Evolutionary conservation across 164 flowering plant species (phyloP), one percentile per base, ranked within the genome.

Genomic region (Euptelea pleiosperma): DNA sequence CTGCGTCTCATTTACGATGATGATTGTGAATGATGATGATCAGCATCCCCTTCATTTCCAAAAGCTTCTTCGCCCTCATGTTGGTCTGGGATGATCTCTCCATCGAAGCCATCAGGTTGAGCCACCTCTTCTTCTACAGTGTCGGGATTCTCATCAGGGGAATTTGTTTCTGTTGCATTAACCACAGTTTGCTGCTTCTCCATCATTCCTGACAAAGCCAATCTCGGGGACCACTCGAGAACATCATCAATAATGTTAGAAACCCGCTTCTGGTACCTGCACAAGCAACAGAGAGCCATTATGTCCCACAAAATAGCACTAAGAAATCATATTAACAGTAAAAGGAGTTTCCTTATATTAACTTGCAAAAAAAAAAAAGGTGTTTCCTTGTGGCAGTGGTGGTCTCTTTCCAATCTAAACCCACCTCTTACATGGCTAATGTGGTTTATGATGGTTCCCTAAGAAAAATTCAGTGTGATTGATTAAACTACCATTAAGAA

Each of bases 161-260:
- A 57, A 53, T 60, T 60, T 40, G 79, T 1, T 14, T 79, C 90
- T 8, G 94, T 83, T 24, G 58, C 76, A 63, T 89, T 81, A 36
- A 59, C 68, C 33, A 70, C 75, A 9, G 70, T 51, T 6, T 68
- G 82, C 64, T 77, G 87, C 70, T 85, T 85, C 57, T 89, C 96
- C 97, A 87, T 86, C 88, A 89, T 82, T 37, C 90, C 96, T 0
- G 98, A 89, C 61, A 92, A 64, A 39, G 98, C 97, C 69, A 92
- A 63, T 30, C 69, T 79, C 5, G 98, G 98, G 16, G 83, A 75
- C 98, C 98, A 92, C 67, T 92, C 97, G 16, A 92, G 84, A 49
- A 92, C 97, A 71, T 92, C 98, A 59, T 92, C 98, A 40, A 92
- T 92, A 24, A 92, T 92, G 72, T 92, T 92, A 1, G 91, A 92